Conservation (phyloP, 2,329 filamentous ascomycete genomes). For the Fusarium neocosmosporiellum region DNA sequence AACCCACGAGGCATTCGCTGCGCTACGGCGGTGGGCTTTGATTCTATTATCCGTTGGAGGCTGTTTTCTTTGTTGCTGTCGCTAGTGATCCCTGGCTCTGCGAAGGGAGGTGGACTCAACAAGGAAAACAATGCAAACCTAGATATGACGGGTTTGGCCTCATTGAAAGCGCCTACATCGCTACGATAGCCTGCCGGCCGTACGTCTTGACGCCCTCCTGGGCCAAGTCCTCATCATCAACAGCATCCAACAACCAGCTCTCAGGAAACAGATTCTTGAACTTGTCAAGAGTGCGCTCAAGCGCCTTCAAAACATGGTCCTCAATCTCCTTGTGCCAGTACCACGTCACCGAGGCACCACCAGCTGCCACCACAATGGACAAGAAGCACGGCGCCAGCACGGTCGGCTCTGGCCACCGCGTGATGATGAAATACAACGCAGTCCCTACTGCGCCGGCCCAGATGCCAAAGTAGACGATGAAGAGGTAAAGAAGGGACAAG, state of each 20-base stretch:
- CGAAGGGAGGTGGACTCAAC: too few species aligned
- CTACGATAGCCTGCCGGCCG: neutral
- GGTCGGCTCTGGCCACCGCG: slow-evolving; percentile 41
- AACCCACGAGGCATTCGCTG: too few species aligned
- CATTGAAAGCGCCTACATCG: too few species aligned
- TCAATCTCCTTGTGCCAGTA: slow-evolving; percentile 22
- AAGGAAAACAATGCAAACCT: too few species aligned
- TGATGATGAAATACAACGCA: slow-evolving; percentile 44
- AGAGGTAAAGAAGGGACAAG: neutral
- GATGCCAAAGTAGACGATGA: slow-evolving; percentile 27
- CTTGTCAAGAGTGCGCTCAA: neutral
- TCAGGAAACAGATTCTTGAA: slow-evolving; percentile 1
- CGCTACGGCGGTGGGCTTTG: too few species aligned
- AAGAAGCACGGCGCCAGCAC: slow-evolving; percentile 44
- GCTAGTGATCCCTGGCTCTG: too few species aligned
- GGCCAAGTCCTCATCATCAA: slow-evolving; percentile 30
- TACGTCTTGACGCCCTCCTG: slow-evolving; percentile 21
- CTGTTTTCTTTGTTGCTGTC: too few species aligned
- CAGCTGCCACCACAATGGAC: slow-evolving; percentile 15
- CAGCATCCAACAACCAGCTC: slow-evolving; percentile 15
- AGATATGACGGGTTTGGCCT: too few species aligned
- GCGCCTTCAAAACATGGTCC: neutral
- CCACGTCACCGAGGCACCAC: slow-evolving; percentile 16
- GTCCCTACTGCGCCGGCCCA: slow-evolving; percentile 31
- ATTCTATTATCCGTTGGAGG: too few species aligned